A percentile compares a stretch with the other conserved stretches of the same genome.
phyloP scores from a whole-genome alignment of 768 basidiomycete genomes.

The Leucocoprinus sp. region DNA sequence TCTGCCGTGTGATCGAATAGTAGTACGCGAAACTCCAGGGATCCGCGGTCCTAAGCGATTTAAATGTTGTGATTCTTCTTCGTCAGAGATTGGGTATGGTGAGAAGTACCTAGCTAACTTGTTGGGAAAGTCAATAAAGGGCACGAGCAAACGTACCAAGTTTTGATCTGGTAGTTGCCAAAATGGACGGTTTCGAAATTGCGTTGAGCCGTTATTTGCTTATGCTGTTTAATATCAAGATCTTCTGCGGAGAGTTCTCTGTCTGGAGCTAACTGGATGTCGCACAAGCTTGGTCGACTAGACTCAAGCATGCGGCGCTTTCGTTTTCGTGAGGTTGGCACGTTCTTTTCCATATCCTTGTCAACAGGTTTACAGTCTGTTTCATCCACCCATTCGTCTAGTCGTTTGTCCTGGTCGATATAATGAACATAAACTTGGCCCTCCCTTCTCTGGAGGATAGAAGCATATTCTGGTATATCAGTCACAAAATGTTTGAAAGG shows the following conservation, averaged over 20 bases:
- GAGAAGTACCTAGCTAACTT: conserved; percentile 72
- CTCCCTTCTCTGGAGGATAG: conserved; percentile 43
- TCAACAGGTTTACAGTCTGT: conserved; percentile 25
- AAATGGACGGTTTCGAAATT: conserved; percentile 87
- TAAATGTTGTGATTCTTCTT: conserved; percentile 29
- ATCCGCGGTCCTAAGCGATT: conserved; percentile 28
- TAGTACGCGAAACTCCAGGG: conserved; percentile 41
- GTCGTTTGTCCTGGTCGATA: conserved; percentile 56
- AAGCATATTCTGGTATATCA: conserved; percentile 32
- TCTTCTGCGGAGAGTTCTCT: conserved; percentile 59
- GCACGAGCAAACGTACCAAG: conserved; percentile 52
- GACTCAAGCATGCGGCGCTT: conserved; percentile 30
- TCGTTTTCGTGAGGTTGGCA: conserved; percentile 20
- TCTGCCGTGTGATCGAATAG: conserved; percentile 56
- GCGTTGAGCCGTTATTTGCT: conserved; percentile 56
- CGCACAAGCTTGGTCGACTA: conserved; percentile 17
- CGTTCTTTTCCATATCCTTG: conserved; percentile 17
- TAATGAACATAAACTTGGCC: conserved; percentile 68
- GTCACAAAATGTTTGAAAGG: conserved; percentile 1
- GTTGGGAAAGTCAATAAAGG: conserved; percentile 2
- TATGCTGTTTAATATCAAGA: conserved; percentile 59
- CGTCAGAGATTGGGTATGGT: conserved; percentile 77
- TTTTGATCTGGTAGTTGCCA: conserved; percentile 80
- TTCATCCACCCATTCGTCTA: conserved; percentile 66
- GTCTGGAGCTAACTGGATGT: conserved; percentile 13